Percentiles rank a stretch among this genome's conserved stretches.
phyloP scores from a whole-genome alignment of 345 rosid genomes.

The Hypericum perforatum region DNA sequence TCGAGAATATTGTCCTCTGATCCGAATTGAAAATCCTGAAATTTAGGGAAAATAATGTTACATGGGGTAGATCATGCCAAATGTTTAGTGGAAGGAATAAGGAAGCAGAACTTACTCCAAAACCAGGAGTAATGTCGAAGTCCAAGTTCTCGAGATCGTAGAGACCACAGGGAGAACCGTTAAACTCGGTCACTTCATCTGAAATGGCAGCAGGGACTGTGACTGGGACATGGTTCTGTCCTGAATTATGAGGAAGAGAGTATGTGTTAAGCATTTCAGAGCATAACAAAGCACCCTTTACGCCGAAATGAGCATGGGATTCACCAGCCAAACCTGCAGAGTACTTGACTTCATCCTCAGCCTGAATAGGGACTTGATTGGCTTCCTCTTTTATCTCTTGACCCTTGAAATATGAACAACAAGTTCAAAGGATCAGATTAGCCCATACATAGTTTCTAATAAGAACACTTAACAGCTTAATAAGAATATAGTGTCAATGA shows the following conservation, averaged over 20 bases:
- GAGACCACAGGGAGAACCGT: slow-evolving; percentile 27
- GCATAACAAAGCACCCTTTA: too few relatives aligned
- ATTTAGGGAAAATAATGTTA: slow-evolving; percentile 1
- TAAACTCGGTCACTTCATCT: slow-evolving; percentile 14
- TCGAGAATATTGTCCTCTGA: slow-evolving; percentile 67
- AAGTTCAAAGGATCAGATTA: neutral
- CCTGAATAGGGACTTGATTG: slow-evolving; percentile 10
- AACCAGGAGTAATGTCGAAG: slow-evolving; percentile 68
- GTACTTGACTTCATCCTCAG: slow-evolving; percentile 18
- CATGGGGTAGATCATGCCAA: neutral
- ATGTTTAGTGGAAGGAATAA: neutral
- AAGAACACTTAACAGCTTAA: too few relatives aligned
- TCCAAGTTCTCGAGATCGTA: slow-evolving; percentile 61
- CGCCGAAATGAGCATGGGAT: slow-evolving; percentile 34
- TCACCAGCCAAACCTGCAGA: slow-evolving; percentile 44
- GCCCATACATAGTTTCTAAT: too few relatives aligned
- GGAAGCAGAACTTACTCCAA: slow-evolving; percentile 41
- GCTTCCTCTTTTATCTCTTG: slow-evolving; percentile 22
- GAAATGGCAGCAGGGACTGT: slow-evolving; percentile 2
- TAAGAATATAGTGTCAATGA: neutral
- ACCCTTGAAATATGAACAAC: slow-evolving; percentile 18
- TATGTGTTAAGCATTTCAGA: slow-evolving; percentile 33
- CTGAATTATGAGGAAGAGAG: slow-evolving; percentile 16
- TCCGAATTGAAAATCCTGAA: slow-evolving; percentile 48
- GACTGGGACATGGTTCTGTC: slow-evolving; percentile 15